Conservation (phyloP, 495 filamentous ascomycete species). For the Aspergillus bridgeri region DNA sequence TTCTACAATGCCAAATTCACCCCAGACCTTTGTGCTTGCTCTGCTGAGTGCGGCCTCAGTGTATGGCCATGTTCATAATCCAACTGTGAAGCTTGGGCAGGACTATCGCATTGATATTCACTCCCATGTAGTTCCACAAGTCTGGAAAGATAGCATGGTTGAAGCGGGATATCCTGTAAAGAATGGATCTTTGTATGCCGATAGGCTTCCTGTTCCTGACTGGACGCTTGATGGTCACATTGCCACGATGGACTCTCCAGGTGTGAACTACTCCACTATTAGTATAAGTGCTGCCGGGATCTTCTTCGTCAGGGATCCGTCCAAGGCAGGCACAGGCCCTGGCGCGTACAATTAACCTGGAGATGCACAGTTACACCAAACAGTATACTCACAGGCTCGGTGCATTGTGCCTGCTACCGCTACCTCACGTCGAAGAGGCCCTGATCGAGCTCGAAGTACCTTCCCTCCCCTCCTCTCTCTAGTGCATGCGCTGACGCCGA, state of each 20-base stretch:
- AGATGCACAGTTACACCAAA: slow-evolving; percentile 31
- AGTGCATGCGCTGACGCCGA: background rate
- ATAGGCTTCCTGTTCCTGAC: slow-evolving; percentile 20
- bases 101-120: slow-evolving; percentile 32
- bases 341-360: slow-evolving; percentile 26
- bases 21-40: background rate
- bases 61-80: background rate
- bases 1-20: background rate
- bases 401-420: slow-evolving; percentile 49
- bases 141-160: slow-evolving; percentile 27
- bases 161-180: slow-evolving; percentile 27
- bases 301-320: slow-evolving; percentile 30
- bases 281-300: slow-evolving; percentile 47
- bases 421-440: slow-evolving; percentile 38
- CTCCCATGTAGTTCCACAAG: slow-evolving; percentile 30
- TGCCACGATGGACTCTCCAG: slow-evolving; percentile 36
- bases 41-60: background rate
- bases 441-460: slow-evolving; percentile 40
- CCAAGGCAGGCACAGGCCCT: slow-evolving; percentile 13
- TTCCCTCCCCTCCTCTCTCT: slow-evolving; percentile 10
- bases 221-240: slow-evolving; percentile 46
- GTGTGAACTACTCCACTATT: slow-evolving; percentile 46
- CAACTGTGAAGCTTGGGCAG: background rate
- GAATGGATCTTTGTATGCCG: slow-evolving; percentile 30
- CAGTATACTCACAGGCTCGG: slow-evolving; percentile 39